Percentiles rank a stretch among this genome's conserved stretches.
phyloP scores from a whole-genome alignment of 768 basidiomycete species.

The Flagelloscypha sp. region DNA sequence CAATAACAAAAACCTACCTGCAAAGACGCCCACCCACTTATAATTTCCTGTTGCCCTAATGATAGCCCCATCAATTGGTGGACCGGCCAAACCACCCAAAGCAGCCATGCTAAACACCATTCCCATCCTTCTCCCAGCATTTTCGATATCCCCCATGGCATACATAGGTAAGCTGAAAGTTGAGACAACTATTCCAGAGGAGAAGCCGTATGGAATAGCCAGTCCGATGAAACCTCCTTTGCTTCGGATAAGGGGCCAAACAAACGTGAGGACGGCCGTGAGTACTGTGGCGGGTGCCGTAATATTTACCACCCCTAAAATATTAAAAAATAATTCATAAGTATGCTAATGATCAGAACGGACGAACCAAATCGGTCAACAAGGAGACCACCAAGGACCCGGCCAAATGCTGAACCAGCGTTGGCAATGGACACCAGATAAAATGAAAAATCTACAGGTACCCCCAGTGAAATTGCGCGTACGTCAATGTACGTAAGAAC shows the following conservation, averaged over 20 bases:
- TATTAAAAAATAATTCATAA: constrained; percentile 2
- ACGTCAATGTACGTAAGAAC: constrained; percentile 53
- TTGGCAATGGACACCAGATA: constrained; percentile 50
- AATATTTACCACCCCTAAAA: constrained; percentile 47
- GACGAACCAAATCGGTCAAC: constrained; percentile 42
- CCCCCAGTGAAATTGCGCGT: constrained; percentile 36
- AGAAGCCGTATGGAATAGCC: constrained; percentile 50
- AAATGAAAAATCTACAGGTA: constrained; percentile 41
- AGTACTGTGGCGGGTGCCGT: constrained; percentile 44
- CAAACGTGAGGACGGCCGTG: constrained; percentile 44
- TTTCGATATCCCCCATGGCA: constrained; percentile 39
- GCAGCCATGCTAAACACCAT: constrained; percentile 46
- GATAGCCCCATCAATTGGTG: constrained; percentile 59
- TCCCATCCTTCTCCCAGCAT: constrained; percentile 51
- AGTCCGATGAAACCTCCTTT: constrained; percentile 34
- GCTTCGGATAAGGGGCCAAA: constrained; percentile 51
- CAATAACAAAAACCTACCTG: constrained; percentile 35
- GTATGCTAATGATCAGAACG: not conserved
- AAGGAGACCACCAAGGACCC: constrained; percentile 29
- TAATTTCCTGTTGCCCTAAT: constrained; percentile 36
- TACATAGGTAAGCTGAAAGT: constrained; percentile 39
- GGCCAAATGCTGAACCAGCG: constrained; percentile 34
- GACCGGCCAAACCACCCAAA: constrained; percentile 47
- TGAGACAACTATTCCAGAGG: constrained; percentile 43
- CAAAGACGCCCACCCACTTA: constrained; percentile 39